Conservation (phyloP, 768 basidiomycete species). For the Chalciporus sphaerocephalus region DNA sequence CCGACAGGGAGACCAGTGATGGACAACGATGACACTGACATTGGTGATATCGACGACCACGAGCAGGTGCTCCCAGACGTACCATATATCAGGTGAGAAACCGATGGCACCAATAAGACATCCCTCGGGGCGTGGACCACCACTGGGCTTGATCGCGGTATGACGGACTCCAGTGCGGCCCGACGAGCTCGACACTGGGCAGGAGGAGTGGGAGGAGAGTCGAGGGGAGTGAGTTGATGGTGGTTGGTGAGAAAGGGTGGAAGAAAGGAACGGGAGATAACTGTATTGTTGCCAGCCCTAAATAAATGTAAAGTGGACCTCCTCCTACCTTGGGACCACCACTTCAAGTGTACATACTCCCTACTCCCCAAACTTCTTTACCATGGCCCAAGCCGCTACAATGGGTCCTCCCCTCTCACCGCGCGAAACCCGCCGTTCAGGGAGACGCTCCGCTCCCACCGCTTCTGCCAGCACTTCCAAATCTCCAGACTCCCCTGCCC, state of each 20-base stretch:
- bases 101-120: slow-evolving; percentile 6
- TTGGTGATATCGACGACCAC: slow-evolving; percentile 6
- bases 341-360: slow-evolving; percentile 1
- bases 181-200: neutral
- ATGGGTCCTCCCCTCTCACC: slow-evolving; percentile 80
- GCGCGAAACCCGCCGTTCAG: slow-evolving; percentile 73
- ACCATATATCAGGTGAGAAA: neutral
- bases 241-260: neutral
- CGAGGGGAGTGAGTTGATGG: neutral
- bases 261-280: slow-evolving; percentile 14
- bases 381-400: slow-evolving; percentile 60
- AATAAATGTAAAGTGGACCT: slow-evolving; percentile 27
- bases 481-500: slow-evolving; percentile 65
- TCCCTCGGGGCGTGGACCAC: neutral
- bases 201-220: neutral
- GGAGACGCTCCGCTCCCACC: slow-evolving; percentile 65
- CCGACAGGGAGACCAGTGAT: slow-evolving; percentile 11
- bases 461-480: slow-evolving; percentile 64
- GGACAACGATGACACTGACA: neutral
- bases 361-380: slow-evolving; percentile 9
- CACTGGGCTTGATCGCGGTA: slow-evolving; percentile 18
- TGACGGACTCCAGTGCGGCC: neutral
- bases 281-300: slow-evolving; percentile 32
- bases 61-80: neutral
- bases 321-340: slow-evolving; percentile 1